Evolutionary conservation across 2,329 filamentous ascomycete genomes (phyloP).

Genomic region (Fusarium fracticaudum): DNA sequence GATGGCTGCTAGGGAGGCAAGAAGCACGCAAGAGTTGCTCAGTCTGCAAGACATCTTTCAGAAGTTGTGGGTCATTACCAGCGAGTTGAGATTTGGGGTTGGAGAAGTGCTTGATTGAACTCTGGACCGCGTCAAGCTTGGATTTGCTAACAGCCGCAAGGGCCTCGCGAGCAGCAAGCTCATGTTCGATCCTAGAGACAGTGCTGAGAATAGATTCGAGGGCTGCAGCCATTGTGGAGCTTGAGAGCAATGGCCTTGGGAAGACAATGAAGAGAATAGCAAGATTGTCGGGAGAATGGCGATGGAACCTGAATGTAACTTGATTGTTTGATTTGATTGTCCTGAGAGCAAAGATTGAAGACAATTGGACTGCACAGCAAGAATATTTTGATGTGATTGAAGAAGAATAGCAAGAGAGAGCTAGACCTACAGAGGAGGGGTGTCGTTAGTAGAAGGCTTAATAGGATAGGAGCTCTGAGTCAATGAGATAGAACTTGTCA

Average conservation of each 20-base stretch:
- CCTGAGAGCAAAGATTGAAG: neutral
- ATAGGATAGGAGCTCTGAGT: neutral
- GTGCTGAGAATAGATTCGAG: neutral
- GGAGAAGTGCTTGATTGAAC: neutral
- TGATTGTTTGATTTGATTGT: neutral
- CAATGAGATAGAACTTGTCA: neutral
- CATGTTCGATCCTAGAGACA: neutral
- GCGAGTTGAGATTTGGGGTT: neutral
- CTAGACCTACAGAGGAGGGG: neutral
- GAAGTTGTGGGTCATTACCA: neutral
- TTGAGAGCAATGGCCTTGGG: neutral
- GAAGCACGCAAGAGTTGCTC: conserved; percentile 1
- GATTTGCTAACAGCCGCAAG: neutral
- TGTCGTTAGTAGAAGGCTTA: neutral
- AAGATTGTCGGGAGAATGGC: neutral
- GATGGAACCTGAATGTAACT: neutral
- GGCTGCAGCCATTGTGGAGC: neutral
- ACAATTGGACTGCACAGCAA: neutral
- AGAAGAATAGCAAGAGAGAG: neutral
- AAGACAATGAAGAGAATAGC: neutral
- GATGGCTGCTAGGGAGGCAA: neutral
- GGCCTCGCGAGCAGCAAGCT: neutral
- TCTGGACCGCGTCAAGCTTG: neutral
- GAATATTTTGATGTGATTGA: neutral
- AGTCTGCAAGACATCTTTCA: neutral